Conservation (phyloP, 2,329 filamentous ascomycete species). For the Ambrosiella cleistominuta region DNA sequence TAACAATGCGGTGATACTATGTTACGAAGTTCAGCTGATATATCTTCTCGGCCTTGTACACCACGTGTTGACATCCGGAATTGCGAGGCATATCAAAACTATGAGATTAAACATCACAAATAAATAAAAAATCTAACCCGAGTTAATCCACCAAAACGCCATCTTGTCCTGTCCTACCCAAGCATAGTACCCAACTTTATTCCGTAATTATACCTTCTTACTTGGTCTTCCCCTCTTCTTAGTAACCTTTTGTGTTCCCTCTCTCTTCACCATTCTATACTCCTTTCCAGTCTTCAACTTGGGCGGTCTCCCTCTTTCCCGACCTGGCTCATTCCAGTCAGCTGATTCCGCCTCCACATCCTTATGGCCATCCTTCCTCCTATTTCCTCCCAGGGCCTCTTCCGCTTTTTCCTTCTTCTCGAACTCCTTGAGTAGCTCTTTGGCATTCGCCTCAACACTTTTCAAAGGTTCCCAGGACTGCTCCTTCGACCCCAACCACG, state of each 20-base stretch:
- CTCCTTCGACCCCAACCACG: conserved; percentile 12
- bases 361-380: background rate
- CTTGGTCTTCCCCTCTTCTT: too few relatives aligned
- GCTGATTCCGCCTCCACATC: background rate
- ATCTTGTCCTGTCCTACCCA: background rate
- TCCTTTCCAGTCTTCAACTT: background rate
- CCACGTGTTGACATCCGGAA: too few relatives aligned
- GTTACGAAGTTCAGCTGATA: too few relatives aligned
- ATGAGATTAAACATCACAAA: too few relatives aligned
- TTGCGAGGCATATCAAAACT: too few relatives aligned
- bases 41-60: too few relatives aligned
- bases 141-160: too few relatives aligned
- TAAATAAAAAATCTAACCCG: too few relatives aligned
- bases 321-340: background rate
- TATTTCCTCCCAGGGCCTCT: background rate
- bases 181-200: background rate
- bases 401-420: background rate
- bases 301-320: background rate
- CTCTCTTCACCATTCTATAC: background rate
- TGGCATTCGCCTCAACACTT: conserved; percentile 4
- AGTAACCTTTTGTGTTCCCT: too few relatives aligned
- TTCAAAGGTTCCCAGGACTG: conserved; percentile 8
- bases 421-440: conserved; percentile 3
- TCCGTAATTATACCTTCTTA: background rate
- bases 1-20: too few relatives aligned